Percentiles rank a stretch among this genome's conserved stretches.
Conservation (phyloP, 108 stramenopile species). For the Skeletonema costatum region DNA sequence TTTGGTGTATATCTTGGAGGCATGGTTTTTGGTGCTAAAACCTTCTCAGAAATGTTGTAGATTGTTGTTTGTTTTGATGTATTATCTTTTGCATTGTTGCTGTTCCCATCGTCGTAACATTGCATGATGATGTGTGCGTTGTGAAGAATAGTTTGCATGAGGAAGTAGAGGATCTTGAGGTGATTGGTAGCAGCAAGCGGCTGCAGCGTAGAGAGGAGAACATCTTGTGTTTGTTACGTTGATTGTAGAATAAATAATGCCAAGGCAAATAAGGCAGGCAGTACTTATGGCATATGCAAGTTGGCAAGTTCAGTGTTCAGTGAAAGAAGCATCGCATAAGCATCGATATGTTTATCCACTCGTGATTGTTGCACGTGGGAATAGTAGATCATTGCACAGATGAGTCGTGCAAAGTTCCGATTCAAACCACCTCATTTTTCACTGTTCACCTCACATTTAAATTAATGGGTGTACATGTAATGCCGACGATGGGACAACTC, state of each 20-base stretch:
- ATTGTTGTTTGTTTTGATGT: conserved; percentile 5
- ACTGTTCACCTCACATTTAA: too few species aligned
- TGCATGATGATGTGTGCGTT: not conserved
- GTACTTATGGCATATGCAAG: too few species aligned
- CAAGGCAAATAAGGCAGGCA: too few species aligned
- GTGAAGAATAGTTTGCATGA: not conserved
- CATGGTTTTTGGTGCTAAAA: conserved; percentile 76
- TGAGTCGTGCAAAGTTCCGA: too few species aligned
- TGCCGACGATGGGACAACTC: not conserved
- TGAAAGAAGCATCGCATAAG: too few species aligned
- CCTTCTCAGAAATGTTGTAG: conserved; percentile 49
- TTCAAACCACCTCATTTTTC: too few species aligned
- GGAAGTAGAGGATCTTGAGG: not conserved
- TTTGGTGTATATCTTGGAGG: conserved; percentile 64
- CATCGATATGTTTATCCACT: too few species aligned
- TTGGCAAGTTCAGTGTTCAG: too few species aligned
- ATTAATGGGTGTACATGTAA: too few species aligned
- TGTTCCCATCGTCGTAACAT: not conserved
- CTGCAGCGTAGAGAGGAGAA: not conserved
- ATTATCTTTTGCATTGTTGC: not conserved
- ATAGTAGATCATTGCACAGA: too few species aligned
- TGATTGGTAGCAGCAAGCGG: not conserved
- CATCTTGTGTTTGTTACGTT: not conserved
- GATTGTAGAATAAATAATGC: too few species aligned
- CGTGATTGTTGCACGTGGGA: too few species aligned